These are phyloP conservation scores for Pythium vanterpoolii DNA, from an alignment of 352 stramenopile species.

Conservation along the genomic window DNA sequence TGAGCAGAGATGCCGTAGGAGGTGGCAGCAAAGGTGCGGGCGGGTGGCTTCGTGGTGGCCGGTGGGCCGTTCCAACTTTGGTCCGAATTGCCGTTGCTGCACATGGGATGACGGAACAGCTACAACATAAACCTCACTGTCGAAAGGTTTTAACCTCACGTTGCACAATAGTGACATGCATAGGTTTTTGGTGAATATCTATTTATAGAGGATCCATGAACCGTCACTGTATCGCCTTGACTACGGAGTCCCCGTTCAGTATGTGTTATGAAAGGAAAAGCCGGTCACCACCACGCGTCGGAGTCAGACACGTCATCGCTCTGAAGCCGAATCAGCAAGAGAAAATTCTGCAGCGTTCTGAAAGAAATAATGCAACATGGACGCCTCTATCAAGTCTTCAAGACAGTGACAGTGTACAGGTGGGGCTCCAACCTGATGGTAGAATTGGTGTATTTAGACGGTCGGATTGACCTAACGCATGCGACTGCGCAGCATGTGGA, in stretches of 20 bases:
- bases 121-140: not conserved
- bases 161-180: constrained; percentile 18
- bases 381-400: not conserved
- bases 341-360: not conserved
- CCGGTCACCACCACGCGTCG: not conserved
- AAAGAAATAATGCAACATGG: not conserved
- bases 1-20: not conserved
- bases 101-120: constrained; percentile 8
- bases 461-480: not conserved
- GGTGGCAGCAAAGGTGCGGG: not conserved
- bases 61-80: not conserved
- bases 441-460: not conserved
- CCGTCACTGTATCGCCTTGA: not conserved
- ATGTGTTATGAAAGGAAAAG: constrained; percentile 1
- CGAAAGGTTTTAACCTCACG: constrained; percentile 1
- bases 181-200: not conserved
- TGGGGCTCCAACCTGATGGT: too few species aligned
- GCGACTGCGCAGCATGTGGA: not conserved
- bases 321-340: not conserved
- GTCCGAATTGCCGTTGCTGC: not conserved
- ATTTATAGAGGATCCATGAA: not conserved
- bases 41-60: not conserved
- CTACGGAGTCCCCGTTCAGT: not conserved
- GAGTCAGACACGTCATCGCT: constrained; percentile 16
- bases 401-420: too few species aligned